Evolutionary conservation across 2,329 filamentous ascomycete species (phyloP), one percentile per base, ranked within the genome.

Genomic region (Aspergillus sp.): DNA sequence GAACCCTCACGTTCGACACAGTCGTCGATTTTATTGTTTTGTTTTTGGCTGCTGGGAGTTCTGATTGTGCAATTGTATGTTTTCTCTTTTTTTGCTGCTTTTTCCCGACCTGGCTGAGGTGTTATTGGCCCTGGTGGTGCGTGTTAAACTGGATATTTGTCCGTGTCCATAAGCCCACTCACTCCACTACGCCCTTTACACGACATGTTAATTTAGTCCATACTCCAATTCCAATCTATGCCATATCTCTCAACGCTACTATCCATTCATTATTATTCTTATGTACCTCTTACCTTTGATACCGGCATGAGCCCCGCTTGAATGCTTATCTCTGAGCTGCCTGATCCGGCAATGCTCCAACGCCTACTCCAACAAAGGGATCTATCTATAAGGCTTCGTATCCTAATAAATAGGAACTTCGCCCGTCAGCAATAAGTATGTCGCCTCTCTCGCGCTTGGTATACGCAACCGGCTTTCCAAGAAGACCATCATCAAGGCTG

Each of bases 1-100:
- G 75, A 77, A 70, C 56, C 48, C 44, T 19, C 52, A 55, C 56
- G 52, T 60, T 64, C 66, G 69, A 72, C 71, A 69, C 47, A 69
- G 65, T 59, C 60, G 67, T 73, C 66, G 68, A 69, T 66, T 60
- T 52, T 58, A 57, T 58, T 65, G 61, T 58, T 56, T 43, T 51
- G 53, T 54, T 61, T 62, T 58, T 59, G 29, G 6, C 51, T 40
- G 34, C 9, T 10, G 30, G 7, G n/a, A 48, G 27, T 40, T 48
- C 38, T 43, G 36, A 38, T n/a, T n/a, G 5, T 3, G 7, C n/a
- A 27, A 38, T 7, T 6, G 5, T 4, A 29, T 19, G 4, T 7
- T 35, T 40, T 19, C 12, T 10, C 7, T 3, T 33, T 51, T 48
- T 35, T 29, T 19, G 4, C 9, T 10, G 4, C 26, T 42, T 47